Percentiles rank a stretch among this genome's conserved stretches.
Evolutionary conservation across 352 stramenopile species (phyloP).

Genomic region (Phytopythium kandeliae): DNA sequence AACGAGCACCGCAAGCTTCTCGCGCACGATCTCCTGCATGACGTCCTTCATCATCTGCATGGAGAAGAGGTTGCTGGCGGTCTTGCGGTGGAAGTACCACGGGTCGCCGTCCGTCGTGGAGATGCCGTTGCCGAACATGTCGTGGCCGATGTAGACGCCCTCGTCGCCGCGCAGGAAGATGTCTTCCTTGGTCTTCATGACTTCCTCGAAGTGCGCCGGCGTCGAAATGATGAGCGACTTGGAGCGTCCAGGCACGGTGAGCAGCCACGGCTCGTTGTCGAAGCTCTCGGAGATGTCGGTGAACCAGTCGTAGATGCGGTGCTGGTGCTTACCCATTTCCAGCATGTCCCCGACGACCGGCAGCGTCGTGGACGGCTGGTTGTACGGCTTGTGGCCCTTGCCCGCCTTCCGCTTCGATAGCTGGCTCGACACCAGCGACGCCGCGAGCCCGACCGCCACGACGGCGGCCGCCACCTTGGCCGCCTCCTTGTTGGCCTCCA

Average conservation of each 20-base stretch:
- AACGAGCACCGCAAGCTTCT: constrained; percentile 12
- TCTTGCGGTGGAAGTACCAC: constrained; percentile 42
- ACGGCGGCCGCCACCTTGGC: too few relatives aligned
- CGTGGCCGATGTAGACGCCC: constrained; percentile 6
- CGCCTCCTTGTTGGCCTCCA: too few relatives aligned
- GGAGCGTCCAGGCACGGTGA: background rate
- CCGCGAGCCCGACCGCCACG: too few relatives aligned
- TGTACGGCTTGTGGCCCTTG: too few relatives aligned
- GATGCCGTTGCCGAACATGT: constrained; percentile 17
- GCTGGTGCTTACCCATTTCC: background rate
- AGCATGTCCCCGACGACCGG: background rate
- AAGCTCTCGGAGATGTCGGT: background rate
- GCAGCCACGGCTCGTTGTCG: background rate
- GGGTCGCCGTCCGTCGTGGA: constrained; percentile 21
- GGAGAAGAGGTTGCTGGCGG: constrained; percentile 21
- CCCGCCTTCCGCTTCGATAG: too few relatives aligned
- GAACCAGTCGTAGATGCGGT: background rate
- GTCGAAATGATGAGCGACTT: constrained; percentile 10
- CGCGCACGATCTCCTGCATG: constrained; percentile 18
- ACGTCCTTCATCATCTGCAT: constrained; percentile 22
- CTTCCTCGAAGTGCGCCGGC: constrained; percentile 9
- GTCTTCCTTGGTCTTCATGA: constrained; percentile 9
- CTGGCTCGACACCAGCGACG: too few relatives aligned
- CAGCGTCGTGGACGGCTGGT: too few relatives aligned
- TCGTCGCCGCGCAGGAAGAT: constrained; percentile 6